phyloP scores from a whole-genome alignment of 768 basidiomycete genomes.

The Roridomyces roridus region DNA sequence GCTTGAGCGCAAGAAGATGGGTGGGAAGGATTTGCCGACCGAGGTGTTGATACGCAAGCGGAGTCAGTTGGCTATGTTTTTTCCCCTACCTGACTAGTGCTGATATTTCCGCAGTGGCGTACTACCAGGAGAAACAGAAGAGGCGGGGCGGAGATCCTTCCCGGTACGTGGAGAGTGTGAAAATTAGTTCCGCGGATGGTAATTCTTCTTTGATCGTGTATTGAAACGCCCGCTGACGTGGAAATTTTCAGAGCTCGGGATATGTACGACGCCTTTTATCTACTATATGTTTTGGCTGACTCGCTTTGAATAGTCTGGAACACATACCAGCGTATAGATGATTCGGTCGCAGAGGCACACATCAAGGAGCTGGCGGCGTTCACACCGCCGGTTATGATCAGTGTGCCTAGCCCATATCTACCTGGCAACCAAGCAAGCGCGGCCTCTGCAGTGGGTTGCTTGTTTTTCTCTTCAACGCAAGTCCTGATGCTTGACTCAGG shows the following conservation, averaged over 20 bases:
- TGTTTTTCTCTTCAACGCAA: not conserved
- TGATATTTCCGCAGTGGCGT: constrained; percentile 55
- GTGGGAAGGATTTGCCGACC: constrained; percentile 74
- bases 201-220: constrained; percentile 20
- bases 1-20: constrained; percentile 61
- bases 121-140: constrained; percentile 74
- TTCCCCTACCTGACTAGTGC: not conserved
- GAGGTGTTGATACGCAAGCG: constrained; percentile 83
- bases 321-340: constrained; percentile 65
- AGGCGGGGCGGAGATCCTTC: constrained; percentile 58
- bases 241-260: constrained; percentile 65
- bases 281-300: not conserved
- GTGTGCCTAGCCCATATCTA: constrained; percentile 31
- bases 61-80: constrained; percentile 45
- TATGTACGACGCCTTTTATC: constrained; percentile 54
- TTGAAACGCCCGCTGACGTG: not conserved
- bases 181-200: constrained; percentile 77
- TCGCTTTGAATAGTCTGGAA: constrained; percentile 69
- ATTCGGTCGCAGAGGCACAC: constrained; percentile 60
- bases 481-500: not conserved
- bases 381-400: constrained; percentile 49
- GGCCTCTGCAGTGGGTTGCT: not conserved
- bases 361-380: constrained; percentile 59
- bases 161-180: constrained; percentile 59
- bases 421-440: constrained; percentile 9